Percentiles rank a stretch among this genome's conserved stretches.
phyloP scores from a whole-genome alignment of 495 filamentous ascomycete genomes.

The Aspergillus bridgeri region DNA sequence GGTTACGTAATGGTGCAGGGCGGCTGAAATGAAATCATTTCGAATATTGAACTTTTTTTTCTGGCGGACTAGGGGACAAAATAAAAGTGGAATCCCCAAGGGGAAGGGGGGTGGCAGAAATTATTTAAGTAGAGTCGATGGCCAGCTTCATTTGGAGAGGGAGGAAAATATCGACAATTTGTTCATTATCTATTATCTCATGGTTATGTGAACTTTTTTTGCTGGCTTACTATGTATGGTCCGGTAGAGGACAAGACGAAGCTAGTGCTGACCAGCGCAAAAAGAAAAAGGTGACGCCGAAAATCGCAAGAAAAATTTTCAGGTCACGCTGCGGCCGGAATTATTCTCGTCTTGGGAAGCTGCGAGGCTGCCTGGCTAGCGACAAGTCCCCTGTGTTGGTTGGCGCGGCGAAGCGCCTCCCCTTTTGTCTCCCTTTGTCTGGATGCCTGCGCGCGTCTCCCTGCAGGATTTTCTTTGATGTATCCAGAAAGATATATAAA shows the following conservation, averaged over 20 bases:
- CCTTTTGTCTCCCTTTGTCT: neutral
- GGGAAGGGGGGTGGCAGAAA: neutral
- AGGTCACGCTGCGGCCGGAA: constrained; percentile 6
- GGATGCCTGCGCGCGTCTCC: neutral
- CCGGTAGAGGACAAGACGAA: neutral
- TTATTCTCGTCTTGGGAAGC: constrained; percentile 2
- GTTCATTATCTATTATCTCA: neutral
- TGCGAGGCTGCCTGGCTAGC: neutral
- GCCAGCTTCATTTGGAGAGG: neutral
- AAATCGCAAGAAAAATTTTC: neutral
- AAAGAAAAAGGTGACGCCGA: neutral
- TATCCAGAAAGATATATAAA: constrained; percentile 17
- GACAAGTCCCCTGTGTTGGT: neutral
- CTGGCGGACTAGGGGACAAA: neutral
- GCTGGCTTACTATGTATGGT: neutral
- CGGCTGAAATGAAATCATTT: constrained; percentile 10
- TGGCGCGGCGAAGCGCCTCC: neutral
- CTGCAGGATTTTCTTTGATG: constrained; percentile 11
- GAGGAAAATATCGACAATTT: neutral
- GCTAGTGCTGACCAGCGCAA: neutral
- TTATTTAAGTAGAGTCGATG: neutral
- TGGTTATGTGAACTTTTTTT: constrained; percentile 1
- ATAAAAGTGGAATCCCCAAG: neutral
- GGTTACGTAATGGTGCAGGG: constrained; percentile 14
- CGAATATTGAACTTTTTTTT: neutral